A percentile compares a stretch with the other conserved stretches of the same genome.
These are phyloP conservation scores for Suillus subalutaceus DNA, from an alignment of 768 basidiomycete genomes.

Conservation along the genomic window DNA sequence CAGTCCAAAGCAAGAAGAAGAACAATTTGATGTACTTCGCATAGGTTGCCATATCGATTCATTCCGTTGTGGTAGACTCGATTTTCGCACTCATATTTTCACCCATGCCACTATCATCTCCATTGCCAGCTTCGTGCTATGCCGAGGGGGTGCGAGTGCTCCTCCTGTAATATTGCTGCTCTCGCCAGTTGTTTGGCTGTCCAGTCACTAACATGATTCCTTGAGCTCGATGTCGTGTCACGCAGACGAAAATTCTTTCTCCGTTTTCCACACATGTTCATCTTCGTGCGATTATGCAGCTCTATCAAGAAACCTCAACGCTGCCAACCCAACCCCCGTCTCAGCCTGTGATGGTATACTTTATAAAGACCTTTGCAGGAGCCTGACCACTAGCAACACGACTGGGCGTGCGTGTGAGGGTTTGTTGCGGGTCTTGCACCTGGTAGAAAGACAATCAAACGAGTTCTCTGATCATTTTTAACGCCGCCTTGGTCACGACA, in stretches of 20 bases:
- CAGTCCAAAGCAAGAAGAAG: conserved; percentile 99
- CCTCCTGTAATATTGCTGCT: not conserved
- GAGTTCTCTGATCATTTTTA: not conserved
- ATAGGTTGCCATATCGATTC: conserved; percentile 38
- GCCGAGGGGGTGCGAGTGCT: not conserved
- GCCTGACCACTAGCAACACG: not conserved
- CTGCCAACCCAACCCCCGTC: not conserved
- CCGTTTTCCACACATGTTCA: not conserved
- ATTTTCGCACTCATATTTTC: conserved; percentile 1
- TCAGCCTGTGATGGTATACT: not conserved
- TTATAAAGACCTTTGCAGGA: not conserved
- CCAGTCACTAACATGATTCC: not conserved
- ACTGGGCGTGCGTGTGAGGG: not conserved
- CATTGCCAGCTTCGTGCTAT: not conserved
- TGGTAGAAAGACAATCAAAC: not conserved
- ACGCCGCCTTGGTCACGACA: not conserved
- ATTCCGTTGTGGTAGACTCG: conserved; percentile 6
- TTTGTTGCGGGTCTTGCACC: not conserved
- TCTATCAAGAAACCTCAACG: not conserved
- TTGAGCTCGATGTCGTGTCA: not conserved
- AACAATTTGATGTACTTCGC: conserved; percentile 96
- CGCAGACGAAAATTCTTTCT: not conserved
- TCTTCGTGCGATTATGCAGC: not conserved
- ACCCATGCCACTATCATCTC: not conserved
- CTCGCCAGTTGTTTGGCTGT: not conserved